These are phyloP conservation scores for Royoungia palumana DNA, from an alignment of 768 basidiomycete genomes.

Conservation along the genomic window DNA sequence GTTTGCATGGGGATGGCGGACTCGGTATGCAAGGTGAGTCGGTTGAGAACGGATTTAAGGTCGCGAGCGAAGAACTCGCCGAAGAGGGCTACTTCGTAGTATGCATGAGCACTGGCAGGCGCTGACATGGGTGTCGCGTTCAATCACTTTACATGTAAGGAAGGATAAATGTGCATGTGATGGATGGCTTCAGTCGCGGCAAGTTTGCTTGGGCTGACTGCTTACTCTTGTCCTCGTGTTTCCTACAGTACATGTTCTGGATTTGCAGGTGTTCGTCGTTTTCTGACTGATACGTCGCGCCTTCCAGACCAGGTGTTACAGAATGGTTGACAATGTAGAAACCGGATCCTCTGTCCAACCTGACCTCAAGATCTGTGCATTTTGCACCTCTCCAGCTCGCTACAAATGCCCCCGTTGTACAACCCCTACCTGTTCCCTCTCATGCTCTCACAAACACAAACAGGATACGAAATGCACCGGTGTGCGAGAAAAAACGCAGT, in stretches of 20 bases:
- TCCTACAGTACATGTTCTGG: no score
- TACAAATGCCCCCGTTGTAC: constrained; percentile 82
- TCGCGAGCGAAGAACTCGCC: constrained; percentile 80
- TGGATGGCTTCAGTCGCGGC: no score
- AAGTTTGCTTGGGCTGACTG: no score
- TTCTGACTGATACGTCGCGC: background rate
- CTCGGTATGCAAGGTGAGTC: constrained; percentile 79
- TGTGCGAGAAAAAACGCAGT: constrained; percentile 66
- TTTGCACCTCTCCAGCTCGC: constrained; percentile 51
- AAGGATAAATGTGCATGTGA: no score
- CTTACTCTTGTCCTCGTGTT: no score
- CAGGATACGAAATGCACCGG: constrained; percentile 59
- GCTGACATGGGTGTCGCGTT: constrained; percentile 16
- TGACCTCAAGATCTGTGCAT: constrained; percentile 38
- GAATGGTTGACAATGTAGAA: constrained; percentile 8
- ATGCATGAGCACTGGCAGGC: constrained; percentile 44
- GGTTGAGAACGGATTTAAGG: constrained; percentile 72
- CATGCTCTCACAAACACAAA: constrained; percentile 72
- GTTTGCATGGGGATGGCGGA: constrained; percentile 70
- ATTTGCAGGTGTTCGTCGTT: background rate
- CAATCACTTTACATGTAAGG: no score
- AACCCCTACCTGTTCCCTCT: constrained; percentile 67
- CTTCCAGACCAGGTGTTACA: background rate
- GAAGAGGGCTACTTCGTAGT: constrained; percentile 82
- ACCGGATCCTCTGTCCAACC: constrained; percentile 13